Evolutionary conservation across 306 rosid genomes (phyloP).

Genomic region (Prunus davidiana): DNA sequence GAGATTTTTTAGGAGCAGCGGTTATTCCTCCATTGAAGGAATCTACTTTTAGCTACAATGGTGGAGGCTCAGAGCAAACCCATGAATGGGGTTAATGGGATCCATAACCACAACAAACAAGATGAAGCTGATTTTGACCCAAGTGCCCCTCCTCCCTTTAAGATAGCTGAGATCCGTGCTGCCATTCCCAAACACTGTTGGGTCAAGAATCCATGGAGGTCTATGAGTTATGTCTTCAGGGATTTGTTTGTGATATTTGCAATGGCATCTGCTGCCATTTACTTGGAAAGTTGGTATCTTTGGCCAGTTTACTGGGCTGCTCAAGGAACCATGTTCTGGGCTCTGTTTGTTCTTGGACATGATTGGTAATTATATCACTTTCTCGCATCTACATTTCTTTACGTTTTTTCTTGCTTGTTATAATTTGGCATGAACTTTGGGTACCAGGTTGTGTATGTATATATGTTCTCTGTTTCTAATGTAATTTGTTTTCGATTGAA

Average conservation of each 20-base stretch:
- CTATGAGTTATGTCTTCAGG: constrained; percentile 64
- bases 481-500: constrained; percentile 14
- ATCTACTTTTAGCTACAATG: constrained; percentile 15
- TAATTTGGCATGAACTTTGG: background rate
- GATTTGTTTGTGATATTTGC: constrained; percentile 46
- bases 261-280: constrained; percentile 44
- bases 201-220: constrained; percentile 74
- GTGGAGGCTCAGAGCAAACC: constrained; percentile 14
- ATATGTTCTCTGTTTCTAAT: background rate
- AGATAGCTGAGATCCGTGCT: constrained; percentile 77
- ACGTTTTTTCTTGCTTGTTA: background rate
- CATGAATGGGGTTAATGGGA: constrained; percentile 1
- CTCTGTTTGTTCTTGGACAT: constrained; percentile 91
- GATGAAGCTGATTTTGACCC: constrained; percentile 55
- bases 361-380: constrained; percentile 53
- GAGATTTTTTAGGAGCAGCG: background rate
- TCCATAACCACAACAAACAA: background rate
- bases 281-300: constrained; percentile 42
- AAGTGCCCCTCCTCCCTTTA: constrained; percentile 82
- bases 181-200: constrained; percentile 91
- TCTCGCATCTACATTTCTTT: background rate
- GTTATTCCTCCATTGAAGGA: background rate
- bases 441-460: background rate
- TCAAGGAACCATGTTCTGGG: constrained; percentile 99
- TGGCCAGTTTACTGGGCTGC: constrained; percentile 81